Evolutionary conservation across 2,329 filamentous ascomycete species (phyloP), one percentile per base, ranked within the genome.

Genomic region (Stachybotrys elegans): DNA sequence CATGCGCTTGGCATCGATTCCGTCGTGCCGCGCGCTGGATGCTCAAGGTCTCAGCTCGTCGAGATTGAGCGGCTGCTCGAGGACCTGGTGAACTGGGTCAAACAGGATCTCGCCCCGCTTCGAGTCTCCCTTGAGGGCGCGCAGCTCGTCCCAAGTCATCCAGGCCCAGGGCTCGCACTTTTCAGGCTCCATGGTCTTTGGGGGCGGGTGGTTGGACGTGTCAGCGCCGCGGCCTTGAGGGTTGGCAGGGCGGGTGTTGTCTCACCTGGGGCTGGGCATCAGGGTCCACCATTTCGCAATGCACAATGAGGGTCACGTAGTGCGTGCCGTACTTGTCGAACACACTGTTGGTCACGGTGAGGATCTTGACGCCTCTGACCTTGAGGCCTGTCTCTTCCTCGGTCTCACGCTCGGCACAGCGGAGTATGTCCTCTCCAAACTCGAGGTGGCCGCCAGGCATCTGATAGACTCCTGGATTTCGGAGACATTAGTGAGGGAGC

Each of bases 381-480:
- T 62, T 54, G 0, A 89, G 69, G 0, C 76, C 83, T 0, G 86
- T 88, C 57, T 92, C 87, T 58, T 92, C 87, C 0, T 78, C 57
- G 0, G 78, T 70, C 62, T 92, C 87, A 4, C 87, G 75, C 38
- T 66, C 72, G 0, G 85, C 84, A 46, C 86, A 89, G 0, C 63
- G 60, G 17, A 79, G 69, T 23, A 80, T 72, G 2, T 70, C 70
- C 58, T 92, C 87, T 48, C 77, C 76, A 45, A 78, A 76, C 48
- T 92, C 87, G 14, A 91, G 74, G 54, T 92, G 86, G 0, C 87
- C 88, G 19, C 87, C 87, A 0, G 87, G 86, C 13, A 88, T 75
- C 40, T 81, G 82, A 65, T 76, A 80, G 0, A 76, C 81, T 1
- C 78, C 81, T 77, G 23, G 9, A 17, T 16, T 16, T 13, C 9